Base-by-base conservation (phyloP, 805 yeast species). In the Pichia sporocuriosa region DNA sequence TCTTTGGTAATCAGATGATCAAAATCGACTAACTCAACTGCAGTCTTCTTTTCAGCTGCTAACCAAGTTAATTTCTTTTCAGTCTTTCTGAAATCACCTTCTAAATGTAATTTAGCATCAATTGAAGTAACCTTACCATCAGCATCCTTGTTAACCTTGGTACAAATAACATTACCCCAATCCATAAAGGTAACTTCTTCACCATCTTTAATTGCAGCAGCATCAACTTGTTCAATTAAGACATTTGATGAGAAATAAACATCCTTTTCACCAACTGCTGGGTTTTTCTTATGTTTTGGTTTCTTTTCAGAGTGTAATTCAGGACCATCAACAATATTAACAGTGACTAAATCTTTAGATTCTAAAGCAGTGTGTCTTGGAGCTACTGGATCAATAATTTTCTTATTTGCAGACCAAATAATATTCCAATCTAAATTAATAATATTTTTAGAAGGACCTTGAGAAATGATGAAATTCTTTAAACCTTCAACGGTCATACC, bases 401-500 rank as follows among this genome's bases (percentile, higher is more conserved):
- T 93, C 72, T 93, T 93, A 79, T 93, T 93, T 62, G 84, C 77
- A 43, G 97, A 93, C 99, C 99, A 93, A 58, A 93, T 89, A 50
- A 87, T 75, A 51, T 84, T 84, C 99, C 99, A 93, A 65, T 93
- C 99, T 61, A 93, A 73, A 72, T 94, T 93, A 61, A 93, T 82
- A 58, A 93, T 88, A 71, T 93, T 93, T 70, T 83, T 87, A 35
- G 97, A 90, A 31, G 99, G 99, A 57, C 99, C 99, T 71, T 93
- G 97, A 38, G 95, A 76, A 48, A 93, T 72, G 52, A 93, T 84
- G 57, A 93, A 93, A 73, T 85, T 84, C 67, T 90, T 79, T 64
- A 93, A 78, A 52, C 97, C 99, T 70, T 93, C 97, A 49, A 93
- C 94, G 30, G 96, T 80, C 99, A 93, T 93, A 72, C 99, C 99